Base-by-base conservation (phyloP, 2,329 filamentous ascomycete species). In the Pseudocercospora pini-densiflorae region DNA sequence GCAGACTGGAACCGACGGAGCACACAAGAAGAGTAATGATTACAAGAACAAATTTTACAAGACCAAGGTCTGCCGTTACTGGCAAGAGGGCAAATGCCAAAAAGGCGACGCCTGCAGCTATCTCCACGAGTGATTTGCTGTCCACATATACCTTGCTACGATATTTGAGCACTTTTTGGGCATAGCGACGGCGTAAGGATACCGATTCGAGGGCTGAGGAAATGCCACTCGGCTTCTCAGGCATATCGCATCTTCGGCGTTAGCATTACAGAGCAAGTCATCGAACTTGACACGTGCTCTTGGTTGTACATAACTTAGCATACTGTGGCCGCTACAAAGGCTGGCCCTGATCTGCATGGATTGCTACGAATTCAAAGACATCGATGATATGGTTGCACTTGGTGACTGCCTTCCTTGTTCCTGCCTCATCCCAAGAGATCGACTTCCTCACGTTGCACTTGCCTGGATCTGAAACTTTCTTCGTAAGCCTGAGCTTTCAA, bases 11-110 rank as follows among this genome's bases (percentile, higher is more conserved):
- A 75, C 77, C 6, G 77, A 79, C 16, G 75, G 71, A 62, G 47
- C 69, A 72, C 29, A 74, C 65, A 51, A 67, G 70, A 65, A 63
- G 57, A 49, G 49, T 62, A 63, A 65, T 64, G 73, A 76, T 29
- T 73, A 58, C 66, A 62, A 63, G 64, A 72, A 76, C 24, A 73
- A 70, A 8, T 68, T 70, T 36, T 78, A 74, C 69, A 75, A 75
- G 71, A 77, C 74, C 4, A 74, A 74, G 63, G 75, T 81, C 9
- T 87, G 86, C 75, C 81, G 81, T 65, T 87, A 84, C 74, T 87
- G 81, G 81, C 78, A 82, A 40, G 81, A 85, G 66, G 85, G 85
- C 12, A 83, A 81, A 70, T 87, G 85, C 73, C 77, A 81, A 64
- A 87, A 87, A 71, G 76, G 76, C 1, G 74, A 74, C 21, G 68